Percentiles rank a stretch among this genome's conserved stretches.
phyloP scores from a whole-genome alignment of 192 early-diverging fungal species.

The Gigaspora rosea region DNA sequence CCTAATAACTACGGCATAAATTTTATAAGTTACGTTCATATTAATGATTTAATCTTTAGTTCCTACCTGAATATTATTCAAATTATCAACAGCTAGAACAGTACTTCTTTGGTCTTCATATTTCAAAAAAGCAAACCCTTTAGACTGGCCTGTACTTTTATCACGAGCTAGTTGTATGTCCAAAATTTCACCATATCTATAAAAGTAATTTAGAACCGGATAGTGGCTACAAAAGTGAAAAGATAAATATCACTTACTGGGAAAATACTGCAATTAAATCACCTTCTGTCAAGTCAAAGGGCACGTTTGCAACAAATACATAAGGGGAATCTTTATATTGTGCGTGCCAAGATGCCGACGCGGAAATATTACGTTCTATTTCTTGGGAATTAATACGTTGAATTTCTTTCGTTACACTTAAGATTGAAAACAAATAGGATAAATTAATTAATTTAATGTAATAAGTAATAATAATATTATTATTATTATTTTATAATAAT shows the following conservation, averaged over 20 bases:
- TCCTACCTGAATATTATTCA: slow-evolving; percentile 74
- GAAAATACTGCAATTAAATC: slow-evolving; percentile 93
- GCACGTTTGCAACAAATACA: slow-evolving; percentile 84
- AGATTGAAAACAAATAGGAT: no score
- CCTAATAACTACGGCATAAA: slow-evolving; percentile 41
- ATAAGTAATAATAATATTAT: no score
- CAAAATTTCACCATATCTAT: slow-evolving; percentile 84
- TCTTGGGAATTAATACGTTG: slow-evolving; percentile 78
- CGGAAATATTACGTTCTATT: slow-evolving; percentile 53
- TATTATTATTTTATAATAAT: no score
- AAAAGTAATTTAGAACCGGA: not conserved
- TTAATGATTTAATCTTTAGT: no score
- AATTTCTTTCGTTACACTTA: slow-evolving; percentile 83
- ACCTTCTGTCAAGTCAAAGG: slow-evolving; percentile 86
- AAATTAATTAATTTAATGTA: no score
- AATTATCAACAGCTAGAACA: slow-evolving; percentile 92
- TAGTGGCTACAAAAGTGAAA: not conserved
- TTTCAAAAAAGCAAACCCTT: slow-evolving; percentile 85
- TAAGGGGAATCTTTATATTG: slow-evolving; percentile 90
- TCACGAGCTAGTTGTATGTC: slow-evolving; percentile 88
- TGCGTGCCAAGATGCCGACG: slow-evolving; percentile 82
- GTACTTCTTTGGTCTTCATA: slow-evolving; percentile 94
- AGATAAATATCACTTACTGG: slow-evolving; percentile 57
- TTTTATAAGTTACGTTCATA: no score
- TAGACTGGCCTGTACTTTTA: slow-evolving; percentile 82